phyloP scores from a whole-genome alignment of 2,329 filamentous ascomycete genomes.

The Exophiala phaeomuriformis region DNA sequence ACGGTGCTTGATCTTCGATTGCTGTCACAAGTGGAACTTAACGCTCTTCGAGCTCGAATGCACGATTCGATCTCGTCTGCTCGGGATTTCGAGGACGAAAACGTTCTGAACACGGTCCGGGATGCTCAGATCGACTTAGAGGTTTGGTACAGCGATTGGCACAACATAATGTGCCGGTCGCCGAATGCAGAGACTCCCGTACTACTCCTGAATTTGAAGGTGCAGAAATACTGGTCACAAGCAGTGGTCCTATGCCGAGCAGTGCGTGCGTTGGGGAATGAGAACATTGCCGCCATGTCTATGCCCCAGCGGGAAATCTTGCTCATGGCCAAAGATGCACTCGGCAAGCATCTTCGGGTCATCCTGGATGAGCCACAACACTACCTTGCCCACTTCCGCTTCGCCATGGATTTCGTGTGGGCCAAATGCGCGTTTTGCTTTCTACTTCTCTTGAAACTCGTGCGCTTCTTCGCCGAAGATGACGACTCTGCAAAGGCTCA shows the following conservation, averaged over 20 bases:
- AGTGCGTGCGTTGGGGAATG: conserved; percentile 43
- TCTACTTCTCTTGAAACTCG: conserved; percentile 47
- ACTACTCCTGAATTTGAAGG: conserved; percentile 42
- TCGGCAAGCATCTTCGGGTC: conserved; percentile 45
- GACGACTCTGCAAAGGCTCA: conserved; percentile 33
- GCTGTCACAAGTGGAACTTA: conserved; percentile 45
- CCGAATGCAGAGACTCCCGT: conserved; percentile 33
- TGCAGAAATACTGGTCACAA: conserved; percentile 50
- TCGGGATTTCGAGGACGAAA: conserved; percentile 30
- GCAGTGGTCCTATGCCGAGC: conserved; percentile 49
- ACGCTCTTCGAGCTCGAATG: conserved; percentile 27
- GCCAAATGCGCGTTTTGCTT: conserved; percentile 54
- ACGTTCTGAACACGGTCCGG: conserved; percentile 37
- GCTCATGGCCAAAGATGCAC: conserved; percentile 45
- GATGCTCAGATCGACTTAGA: conserved; percentile 44
- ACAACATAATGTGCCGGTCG: conserved; percentile 29
- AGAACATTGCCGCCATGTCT: conserved; percentile 47
- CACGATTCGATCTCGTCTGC: conserved; percentile 32
- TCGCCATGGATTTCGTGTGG: conserved; percentile 54
- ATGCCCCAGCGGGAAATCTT: conserved; percentile 43
- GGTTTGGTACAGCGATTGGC: conserved; percentile 37
- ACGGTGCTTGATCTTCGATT: conserved; percentile 47
- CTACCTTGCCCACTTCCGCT: conserved; percentile 48
- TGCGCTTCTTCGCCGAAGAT: conserved; percentile 42
- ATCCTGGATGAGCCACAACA: conserved; percentile 41